Percentiles rank a stretch among this genome's conserved stretches.
Conservation (phyloP, 1,284 basidiomycete species). For the Mycosarcoma mackinlayi region DNA sequence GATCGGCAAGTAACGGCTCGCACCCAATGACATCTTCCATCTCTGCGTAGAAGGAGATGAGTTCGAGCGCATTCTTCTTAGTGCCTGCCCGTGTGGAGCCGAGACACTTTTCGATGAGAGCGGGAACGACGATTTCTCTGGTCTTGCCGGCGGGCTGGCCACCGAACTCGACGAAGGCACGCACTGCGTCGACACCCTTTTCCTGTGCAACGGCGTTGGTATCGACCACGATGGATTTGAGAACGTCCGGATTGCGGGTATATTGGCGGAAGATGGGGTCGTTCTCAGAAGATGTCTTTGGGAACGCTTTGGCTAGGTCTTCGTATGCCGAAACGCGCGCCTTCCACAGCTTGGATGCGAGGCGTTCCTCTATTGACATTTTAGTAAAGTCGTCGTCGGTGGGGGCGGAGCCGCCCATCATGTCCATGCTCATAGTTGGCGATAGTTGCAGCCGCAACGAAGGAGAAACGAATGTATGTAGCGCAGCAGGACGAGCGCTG, state of each 20-base stretch:
- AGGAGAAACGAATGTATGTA: background rate
- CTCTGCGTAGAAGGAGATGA: conserved; percentile 89
- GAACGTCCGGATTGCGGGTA: conserved; percentile 75
- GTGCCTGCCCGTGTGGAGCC: conserved; percentile 87
- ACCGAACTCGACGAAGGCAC: conserved; percentile 84
- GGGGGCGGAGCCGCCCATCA: conserved; percentile 37
- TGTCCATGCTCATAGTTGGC: conserved; percentile 44
- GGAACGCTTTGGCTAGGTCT: conserved; percentile 73
- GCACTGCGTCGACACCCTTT: conserved; percentile 85
- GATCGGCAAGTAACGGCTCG: conserved; percentile 84
- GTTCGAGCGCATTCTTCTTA: conserved; percentile 87
- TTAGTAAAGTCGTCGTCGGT: conserved; percentile 89
- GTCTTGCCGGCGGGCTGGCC: conserved; percentile 81
- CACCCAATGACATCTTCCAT: conserved; percentile 82
- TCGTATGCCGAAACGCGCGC: conserved; percentile 94
- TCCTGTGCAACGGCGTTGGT: conserved; percentile 98
- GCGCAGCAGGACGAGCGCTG: background rate
- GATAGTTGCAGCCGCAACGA: background rate
- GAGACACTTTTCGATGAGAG: conserved; percentile 94
- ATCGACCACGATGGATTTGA: conserved; percentile 72
- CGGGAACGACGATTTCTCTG: conserved; percentile 82
- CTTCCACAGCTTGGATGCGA: conserved; percentile 86
- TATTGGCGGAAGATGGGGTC: conserved; percentile 95
- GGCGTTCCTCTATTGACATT: conserved; percentile 82
- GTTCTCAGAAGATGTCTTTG: conserved; percentile 80